Conservation (phyloP, 305 asterid genomes). For the Fraxinus sp. region DNA sequence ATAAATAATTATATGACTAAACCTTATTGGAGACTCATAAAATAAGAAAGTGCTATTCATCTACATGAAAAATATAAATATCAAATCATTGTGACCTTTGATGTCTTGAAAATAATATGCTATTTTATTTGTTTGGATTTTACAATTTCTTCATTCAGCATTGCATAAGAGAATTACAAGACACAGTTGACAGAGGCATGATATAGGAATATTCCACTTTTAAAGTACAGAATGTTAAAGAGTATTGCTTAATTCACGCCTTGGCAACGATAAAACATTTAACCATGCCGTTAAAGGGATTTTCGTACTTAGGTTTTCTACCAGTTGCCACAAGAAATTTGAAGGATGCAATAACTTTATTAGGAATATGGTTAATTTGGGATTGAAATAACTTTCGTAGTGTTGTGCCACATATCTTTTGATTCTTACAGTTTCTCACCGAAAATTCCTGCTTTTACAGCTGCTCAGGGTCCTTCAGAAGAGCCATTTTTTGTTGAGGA, state of each 20-base stretch:
- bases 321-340: no score
- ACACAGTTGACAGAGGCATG: constrained; percentile 24
- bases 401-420: no score
- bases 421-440: no score
- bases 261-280: no score
- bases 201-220: not conserved
- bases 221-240: not conserved
- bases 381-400: no score
- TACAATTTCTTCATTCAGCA: constrained; percentile 35
- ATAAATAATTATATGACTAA: not conserved
- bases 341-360: no score
- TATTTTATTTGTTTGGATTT: not conserved
- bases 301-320: no score
- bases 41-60: not conserved
- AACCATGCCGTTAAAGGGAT: no score
- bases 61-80: not conserved
- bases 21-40: not conserved
- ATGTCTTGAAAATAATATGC: not conserved
- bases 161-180: constrained; percentile 56
- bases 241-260: not conserved
- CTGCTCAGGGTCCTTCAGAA: no score
- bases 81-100: constrained; percentile 1
- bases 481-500: no score
- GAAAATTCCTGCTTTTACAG: no score
- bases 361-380: no score